Evolutionary conservation across 2,329 filamentous ascomycete species (phyloP), one percentile per base, ranked within the genome.

Genomic region (Dichotomopilus funicola): DNA sequence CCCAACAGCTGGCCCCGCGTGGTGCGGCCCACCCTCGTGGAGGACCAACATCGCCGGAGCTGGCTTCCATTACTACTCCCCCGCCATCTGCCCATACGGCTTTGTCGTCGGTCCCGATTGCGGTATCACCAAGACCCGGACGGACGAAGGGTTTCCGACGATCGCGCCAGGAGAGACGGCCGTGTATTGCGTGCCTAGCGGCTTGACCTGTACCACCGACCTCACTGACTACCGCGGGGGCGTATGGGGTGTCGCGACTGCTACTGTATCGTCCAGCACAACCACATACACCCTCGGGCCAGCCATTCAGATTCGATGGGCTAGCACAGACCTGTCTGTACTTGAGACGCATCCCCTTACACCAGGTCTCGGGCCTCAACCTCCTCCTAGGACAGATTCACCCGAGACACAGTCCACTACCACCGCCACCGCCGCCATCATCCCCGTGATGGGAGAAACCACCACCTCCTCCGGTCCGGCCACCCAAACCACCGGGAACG

Each of bases 1-100:
- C 43, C 70, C 65, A 10, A 68, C 66, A 11, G 53, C 60, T 3
- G 70, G 68, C 0, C 65, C 70, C 1, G 45, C 61, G 2, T 66
- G 62, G 0, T 73, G 71, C 54, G 65, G 71, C 53, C 72, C 70
- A 13, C 72, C 72, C 0, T 57, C 55, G 2, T 75, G 72, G 72
- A 50, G 44, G 1, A 52, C 58, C 44, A 72, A 73, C 58, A 56
- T 75, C 34, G 62, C 63, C 5, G 62, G 62, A 40, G 62, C 66
- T 31, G 72, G 71, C 10, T 74, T 74, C 54, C 62, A 65, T 44
- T 71, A 69, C 59, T 73, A 72, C 59, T 73, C 72, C n/a, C 71
- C 72, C 0, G 71, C 71, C 33, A 68, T 73, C 51, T 73, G 71
- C 49, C 71, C 71, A 0, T 61, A 57, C n/a, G 71, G 70, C 5